Evolutionary conservation across 2,329 filamentous ascomycete genomes (phyloP), one percentile per base, ranked within the genome.

Genomic region (Westerdykella ornata): DNA sequence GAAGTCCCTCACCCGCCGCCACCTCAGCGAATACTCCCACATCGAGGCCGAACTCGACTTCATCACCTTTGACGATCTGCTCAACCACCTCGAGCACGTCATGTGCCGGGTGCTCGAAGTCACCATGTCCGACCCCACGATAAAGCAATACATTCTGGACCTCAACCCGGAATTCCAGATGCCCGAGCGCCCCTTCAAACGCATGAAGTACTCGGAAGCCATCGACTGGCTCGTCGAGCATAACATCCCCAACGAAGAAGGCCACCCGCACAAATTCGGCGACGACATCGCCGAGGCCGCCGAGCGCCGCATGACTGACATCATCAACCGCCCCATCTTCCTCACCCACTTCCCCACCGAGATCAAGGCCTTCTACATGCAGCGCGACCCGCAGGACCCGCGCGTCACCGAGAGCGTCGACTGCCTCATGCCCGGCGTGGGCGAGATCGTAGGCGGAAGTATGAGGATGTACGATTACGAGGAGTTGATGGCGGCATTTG

Each of bases 341-440:
- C 77, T 97, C 32, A 97, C 90, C 2, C 90, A 97, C 71, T 98
- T 98, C 80, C 92, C 92, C 15, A 82, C 82, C 45, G 88, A 90
- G 72, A 95, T 98, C 76, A 98, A 98, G 76, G 85, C 92, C 1
- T 98, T 98, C 68, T 98, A 98, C 77, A 98, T 98, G 92, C 84
- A 89, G 70, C 89, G 84, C 70, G 92, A 90, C 56, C 73, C 76
- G 33, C 69, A 77, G 20, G 92, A 98, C 62, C 72, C 69, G 20
- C 79, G 89, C 18, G 88, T 96, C 19, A 98, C 92, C 0, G 90
- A 98, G 75, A 88, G 81, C 47, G 90, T 97, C 12, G 92, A 98
- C 52, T 77, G 78, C 45, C 64, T 84, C 48, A 84, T 98, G 88
- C 92, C 92, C 9, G 88, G 88, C 53, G 92, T 98, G 18, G 92